A percentile compares a stretch with the other conserved stretches of the same genome.
These are phyloP conservation scores for Penicillium coprophilum DNA, from an alignment of 495 filamentous ascomycete genomes.

Conservation along the genomic window DNA sequence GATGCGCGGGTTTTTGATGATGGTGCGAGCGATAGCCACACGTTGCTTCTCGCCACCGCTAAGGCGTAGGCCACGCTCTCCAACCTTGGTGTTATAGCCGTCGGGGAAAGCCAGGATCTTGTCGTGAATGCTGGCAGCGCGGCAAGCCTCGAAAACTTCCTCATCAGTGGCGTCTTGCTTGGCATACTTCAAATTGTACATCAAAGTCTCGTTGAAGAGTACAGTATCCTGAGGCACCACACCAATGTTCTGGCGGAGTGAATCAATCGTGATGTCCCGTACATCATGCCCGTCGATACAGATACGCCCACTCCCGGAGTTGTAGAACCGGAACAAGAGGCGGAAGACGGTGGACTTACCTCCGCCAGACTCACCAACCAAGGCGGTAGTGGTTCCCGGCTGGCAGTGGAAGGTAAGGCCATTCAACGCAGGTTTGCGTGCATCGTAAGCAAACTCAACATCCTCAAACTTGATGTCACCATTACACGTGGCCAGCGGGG, in stretches of 20 bases:
- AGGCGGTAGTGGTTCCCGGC: conserved; percentile 89
- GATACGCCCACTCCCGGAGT: conserved; percentile 73
- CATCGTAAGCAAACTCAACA: conserved; percentile 89
- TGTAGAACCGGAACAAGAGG: conserved; percentile 93
- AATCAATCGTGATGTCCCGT: conserved; percentile 84
- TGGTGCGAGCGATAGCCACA: conserved; percentile 93
- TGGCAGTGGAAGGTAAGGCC: conserved; percentile 77
- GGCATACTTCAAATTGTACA: conserved; percentile 97
- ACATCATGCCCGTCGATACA: conserved; percentile 82
- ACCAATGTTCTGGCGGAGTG: conserved; percentile 84
- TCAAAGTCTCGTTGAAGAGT: conserved; percentile 93
- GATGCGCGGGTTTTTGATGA: conserved; percentile 92
- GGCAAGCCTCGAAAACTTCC: conserved; percentile 84
- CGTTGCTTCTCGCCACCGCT: conserved; percentile 97
- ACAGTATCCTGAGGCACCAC: conserved; percentile 97
- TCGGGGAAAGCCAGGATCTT: conserved; percentile 94
- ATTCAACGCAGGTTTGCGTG: conserved; percentile 79
- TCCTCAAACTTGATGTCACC: conserved; percentile 83
- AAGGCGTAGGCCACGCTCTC: conserved; percentile 88
- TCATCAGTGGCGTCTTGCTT: conserved; percentile 83
- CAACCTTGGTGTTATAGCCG: conserved; percentile 86
- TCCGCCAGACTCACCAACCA: conserved; percentile 94
- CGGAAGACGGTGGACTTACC: conserved; percentile 98
- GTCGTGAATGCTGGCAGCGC: conserved; percentile 92
- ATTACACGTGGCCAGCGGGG: conserved; percentile 59